These are phyloP conservation scores for Cytospora schulzeri DNA, from an alignment of 2,329 filamentous ascomycete genomes.

Conservation along the genomic window DNA sequence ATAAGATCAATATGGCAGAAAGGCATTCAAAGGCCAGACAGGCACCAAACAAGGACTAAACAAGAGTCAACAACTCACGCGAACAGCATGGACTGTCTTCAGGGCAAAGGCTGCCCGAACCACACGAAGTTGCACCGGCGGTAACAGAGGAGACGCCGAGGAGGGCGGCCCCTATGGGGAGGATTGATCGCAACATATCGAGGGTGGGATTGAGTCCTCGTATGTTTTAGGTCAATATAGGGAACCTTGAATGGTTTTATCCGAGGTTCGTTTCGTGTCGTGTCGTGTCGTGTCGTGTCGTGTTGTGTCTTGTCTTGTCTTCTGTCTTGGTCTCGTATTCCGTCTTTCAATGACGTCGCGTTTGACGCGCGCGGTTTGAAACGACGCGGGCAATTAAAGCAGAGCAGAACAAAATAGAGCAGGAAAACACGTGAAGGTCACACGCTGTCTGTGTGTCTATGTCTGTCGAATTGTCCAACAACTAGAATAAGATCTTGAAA, in stretches of 20 bases:
- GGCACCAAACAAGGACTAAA: too few relatives aligned
- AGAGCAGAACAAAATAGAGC: neutral
- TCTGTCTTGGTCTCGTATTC: too few relatives aligned
- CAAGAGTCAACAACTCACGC: constrained; percentile 56
- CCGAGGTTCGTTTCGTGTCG: too few relatives aligned
- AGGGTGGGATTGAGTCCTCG: neutral
- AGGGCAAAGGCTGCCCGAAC: constrained; percentile 65
- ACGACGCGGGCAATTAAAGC: too few relatives aligned
- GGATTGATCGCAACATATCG: constrained; percentile 36
- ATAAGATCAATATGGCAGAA: neutral
- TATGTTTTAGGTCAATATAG: too few relatives aligned
- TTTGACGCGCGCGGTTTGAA: too few relatives aligned
- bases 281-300: too few relatives aligned
- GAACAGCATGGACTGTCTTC: constrained; percentile 75
- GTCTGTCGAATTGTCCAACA: neutral
- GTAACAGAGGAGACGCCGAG: constrained; percentile 43
- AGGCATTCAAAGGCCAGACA: neutral
- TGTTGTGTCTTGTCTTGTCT: too few relatives aligned
- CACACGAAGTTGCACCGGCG: constrained; percentile 45
- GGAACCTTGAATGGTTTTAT: too few relatives aligned
- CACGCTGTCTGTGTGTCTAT: neutral
- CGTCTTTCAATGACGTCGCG: too few relatives aligned
- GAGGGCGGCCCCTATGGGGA: constrained; percentile 41
- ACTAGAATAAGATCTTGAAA: neutral
- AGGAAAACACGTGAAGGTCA: neutral